Evolutionary conservation across 495 filamentous ascomycete genomes (phyloP).

Genomic region (Aspergillus affinis): DNA sequence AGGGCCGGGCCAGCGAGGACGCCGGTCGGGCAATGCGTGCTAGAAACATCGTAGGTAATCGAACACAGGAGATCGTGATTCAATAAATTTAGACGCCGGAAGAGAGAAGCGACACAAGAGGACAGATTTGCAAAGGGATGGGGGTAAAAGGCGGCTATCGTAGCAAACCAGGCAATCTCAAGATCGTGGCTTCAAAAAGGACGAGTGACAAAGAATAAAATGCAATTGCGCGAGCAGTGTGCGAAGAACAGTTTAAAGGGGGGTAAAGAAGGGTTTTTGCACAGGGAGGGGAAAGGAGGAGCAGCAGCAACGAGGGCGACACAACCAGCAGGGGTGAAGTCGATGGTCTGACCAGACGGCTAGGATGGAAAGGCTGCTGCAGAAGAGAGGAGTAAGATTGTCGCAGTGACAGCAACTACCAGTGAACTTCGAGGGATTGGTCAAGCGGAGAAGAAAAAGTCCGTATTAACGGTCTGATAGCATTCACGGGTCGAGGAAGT

Average conservation of each 20-base stretch:
- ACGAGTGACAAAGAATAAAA: not conserved
- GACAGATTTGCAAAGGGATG: slow-evolving; percentile 6
- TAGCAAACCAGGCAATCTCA: not conserved
- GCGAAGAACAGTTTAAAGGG: slow-evolving; percentile 2
- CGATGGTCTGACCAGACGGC: slow-evolving; percentile 21
- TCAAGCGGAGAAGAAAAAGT: slow-evolving; percentile 18
- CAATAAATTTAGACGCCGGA: slow-evolving; percentile 4
- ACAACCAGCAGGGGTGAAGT: slow-evolving; percentile 13
- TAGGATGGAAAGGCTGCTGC: slow-evolving; percentile 24
- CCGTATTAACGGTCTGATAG: slow-evolving; percentile 12
- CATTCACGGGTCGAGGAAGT: slow-evolving; percentile 9
- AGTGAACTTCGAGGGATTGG: slow-evolving; percentile 2
- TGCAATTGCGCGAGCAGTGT: slow-evolving; percentile 1
- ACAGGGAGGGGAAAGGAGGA: slow-evolving; percentile 15
- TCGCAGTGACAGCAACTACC: not conserved
- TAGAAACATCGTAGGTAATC: slow-evolving; percentile 41
- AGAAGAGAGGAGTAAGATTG: slow-evolving; percentile 15
- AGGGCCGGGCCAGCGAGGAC: slow-evolving; percentile 54
- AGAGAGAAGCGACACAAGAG: slow-evolving; percentile 1
- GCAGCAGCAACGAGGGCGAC: slow-evolving; percentile 19
- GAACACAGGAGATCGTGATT: slow-evolving; percentile 4
- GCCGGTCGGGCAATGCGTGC: slow-evolving; percentile 50
- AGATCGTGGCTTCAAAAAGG: slow-evolving; percentile 1
- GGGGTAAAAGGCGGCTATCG: not conserved
- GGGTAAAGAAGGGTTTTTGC: slow-evolving; percentile 16